phyloP scores from a whole-genome alignment of 148 eudicot species.

The Persicaria maculosa region DNA sequence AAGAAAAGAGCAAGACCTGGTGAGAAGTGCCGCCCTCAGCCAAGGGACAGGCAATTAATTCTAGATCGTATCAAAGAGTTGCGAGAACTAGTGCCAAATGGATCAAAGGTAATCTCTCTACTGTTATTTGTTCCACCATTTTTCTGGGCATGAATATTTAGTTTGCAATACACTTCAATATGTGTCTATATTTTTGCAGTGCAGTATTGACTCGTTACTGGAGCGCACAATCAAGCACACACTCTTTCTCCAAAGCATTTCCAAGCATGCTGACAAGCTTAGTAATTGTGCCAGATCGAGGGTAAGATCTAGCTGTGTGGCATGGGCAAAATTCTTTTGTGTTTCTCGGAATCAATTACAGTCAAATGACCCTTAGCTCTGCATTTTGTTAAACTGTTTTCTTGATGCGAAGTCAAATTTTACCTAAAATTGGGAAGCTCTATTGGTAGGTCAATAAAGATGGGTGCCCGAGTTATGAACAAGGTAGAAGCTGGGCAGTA shows the following conservation, averaged over 20 bases:
- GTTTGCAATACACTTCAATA: constrained; percentile 15
- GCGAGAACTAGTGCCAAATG: constrained; percentile 79
- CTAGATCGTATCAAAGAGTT: constrained; percentile 91
- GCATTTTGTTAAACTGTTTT: not conserved
- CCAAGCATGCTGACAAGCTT: constrained; percentile 73
- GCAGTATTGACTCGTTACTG: constrained; percentile 87
- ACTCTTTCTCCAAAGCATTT: constrained; percentile 67
- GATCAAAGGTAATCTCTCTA: constrained; percentile 54
- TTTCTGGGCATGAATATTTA: not conserved
- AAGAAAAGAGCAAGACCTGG: constrained; percentile 77
- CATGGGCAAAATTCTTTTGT: not conserved
- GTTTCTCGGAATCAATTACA: not conserved
- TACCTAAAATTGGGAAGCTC: not conserved
- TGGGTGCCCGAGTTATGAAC: constrained; percentile 43
- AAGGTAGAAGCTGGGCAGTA: constrained; percentile 88
- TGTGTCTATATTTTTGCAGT: constrained; percentile 36
- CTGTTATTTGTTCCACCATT: not conserved
- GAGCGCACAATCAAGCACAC: constrained; percentile 90
- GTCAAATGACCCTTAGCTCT: too few relatives aligned
- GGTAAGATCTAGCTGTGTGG: constrained; percentile 30
- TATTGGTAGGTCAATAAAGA: constrained; percentile 27
- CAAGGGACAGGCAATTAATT: constrained; percentile 90
- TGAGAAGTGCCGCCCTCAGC: constrained; percentile 75
- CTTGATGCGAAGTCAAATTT: not conserved
- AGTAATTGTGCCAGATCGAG: constrained; percentile 38